Base-by-base conservation (phyloP, 208 protist genomes). In the Crithidia fasciculata region DNA sequence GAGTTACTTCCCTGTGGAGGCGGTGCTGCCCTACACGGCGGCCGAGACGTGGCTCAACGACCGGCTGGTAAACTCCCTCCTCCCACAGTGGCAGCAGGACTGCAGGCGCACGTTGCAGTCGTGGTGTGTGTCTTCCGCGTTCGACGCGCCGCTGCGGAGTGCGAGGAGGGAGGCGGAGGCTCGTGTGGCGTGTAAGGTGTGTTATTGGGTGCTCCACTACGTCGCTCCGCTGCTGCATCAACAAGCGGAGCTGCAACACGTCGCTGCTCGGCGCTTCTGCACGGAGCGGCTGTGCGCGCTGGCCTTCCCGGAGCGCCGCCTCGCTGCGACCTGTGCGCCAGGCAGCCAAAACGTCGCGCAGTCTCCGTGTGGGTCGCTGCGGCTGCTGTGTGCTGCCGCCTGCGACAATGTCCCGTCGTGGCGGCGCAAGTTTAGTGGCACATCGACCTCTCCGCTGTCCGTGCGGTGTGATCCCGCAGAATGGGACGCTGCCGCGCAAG, bases 1-100 rank as follows among this genome's bases (percentile, higher is more conserved):
- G 8, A 82, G 84, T 37, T 91, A 94, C 72, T 94, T 90, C 59
- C 89, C 89, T 7, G 50, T 91, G 55, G 78, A 87, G 57, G 43
- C 81, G 2, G 78, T 94, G 47, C 59, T 94, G 56, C 85, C 86
- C 0, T 79, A 80, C 83, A 66, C 53, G 0, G 80, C 79, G 0
- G 76, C 86, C 45, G 81, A 87, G 52, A 72, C 78, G 39, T 88
- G 85, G 83, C 77, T 90, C 12, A 83, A 66, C 55, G 68, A 86
- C 40, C 63, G 76, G 10, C 62, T 69, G 56, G 44, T 80, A 8
- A 52, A 72, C 8, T 18, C 19, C 5, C 13, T 74, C n/a, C 37
- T 80, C 9, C 67, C 74, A 0, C 18, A 12, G 47, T 80, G 74
- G 74, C 49, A 57, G 63, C 41, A n/a, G 9, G 50, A 19, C 18